Evolutionary conservation across 1,284 basidiomycete species (phyloP).

Genomic region (Blastosporella zonata): DNA sequence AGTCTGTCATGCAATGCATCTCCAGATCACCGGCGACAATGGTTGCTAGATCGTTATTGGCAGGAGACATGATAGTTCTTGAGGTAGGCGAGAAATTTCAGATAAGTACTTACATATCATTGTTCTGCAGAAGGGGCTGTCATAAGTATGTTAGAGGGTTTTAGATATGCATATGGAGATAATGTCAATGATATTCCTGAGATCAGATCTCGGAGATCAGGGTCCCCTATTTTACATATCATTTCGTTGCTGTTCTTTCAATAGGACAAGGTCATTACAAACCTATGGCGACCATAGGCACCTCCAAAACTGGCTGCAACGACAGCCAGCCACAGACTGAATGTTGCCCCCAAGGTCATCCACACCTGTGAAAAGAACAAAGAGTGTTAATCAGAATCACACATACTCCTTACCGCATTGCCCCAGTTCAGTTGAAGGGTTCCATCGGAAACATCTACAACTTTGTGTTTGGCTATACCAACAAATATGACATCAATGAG

Average conservation of each 20-base stretch:
- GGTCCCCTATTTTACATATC: too few species aligned
- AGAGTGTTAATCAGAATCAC: slow-evolving; percentile 9
- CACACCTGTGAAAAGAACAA: slow-evolving; percentile 37
- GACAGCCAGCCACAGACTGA: slow-evolving; percentile 47
- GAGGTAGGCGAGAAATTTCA: not conserved
- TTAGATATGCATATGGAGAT: too few species aligned
- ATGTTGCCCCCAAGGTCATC: slow-evolving; percentile 48
- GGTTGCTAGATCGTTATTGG: slow-evolving; percentile 1
- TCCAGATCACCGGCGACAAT: slow-evolving; percentile 1
- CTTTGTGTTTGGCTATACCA: slow-evolving; percentile 39
- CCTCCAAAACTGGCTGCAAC: slow-evolving; percentile 38
- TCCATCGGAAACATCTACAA: slow-evolving; percentile 41
- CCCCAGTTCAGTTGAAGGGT: slow-evolving; percentile 41
- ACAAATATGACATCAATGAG: slow-evolving; percentile 53
- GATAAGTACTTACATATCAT: too few species aligned
- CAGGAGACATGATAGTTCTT: not conserved
- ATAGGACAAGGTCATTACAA: slow-evolving; percentile 1
- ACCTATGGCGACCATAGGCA: slow-evolving; percentile 24
- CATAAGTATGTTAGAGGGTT: too few species aligned
- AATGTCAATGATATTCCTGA: too few species aligned
- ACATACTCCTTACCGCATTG: slow-evolving; percentile 36
- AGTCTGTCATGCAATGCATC: not conserved
- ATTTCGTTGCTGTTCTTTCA: too few species aligned
- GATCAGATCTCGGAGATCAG: too few species aligned
- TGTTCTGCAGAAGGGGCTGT: too few species aligned